Evolutionary conservation across 306 rosid genomes (phyloP).

Genomic region (Cajanus cajan): DNA sequence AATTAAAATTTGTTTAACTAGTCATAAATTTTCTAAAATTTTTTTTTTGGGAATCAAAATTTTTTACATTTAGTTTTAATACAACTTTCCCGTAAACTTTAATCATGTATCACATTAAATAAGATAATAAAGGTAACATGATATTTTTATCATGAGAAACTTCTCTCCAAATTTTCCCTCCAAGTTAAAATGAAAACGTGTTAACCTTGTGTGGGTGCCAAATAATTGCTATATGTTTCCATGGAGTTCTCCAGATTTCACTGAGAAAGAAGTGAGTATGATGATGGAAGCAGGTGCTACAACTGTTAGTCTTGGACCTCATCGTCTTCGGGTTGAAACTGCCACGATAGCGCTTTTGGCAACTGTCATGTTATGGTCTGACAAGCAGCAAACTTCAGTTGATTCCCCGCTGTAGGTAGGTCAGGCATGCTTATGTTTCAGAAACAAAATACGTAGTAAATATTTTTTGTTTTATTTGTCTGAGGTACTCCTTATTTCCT

Average conservation of each 20-base stretch:
- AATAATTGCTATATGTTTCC: slow-evolving; percentile 19
- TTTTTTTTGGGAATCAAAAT: too few relatives aligned
- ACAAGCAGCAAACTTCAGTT: slow-evolving; percentile 44
- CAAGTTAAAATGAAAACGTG: background rate
- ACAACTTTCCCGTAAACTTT: too few relatives aligned
- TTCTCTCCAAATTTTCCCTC: background rate
- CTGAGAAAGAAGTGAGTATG: slow-evolving; percentile 63
- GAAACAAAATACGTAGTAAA: background rate
- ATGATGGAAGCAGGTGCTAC: slow-evolving; percentile 77
- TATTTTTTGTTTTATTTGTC: background rate
- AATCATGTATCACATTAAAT: too few relatives aligned
- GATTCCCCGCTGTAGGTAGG: slow-evolving; percentile 33
- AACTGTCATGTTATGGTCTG: slow-evolving; percentile 83
- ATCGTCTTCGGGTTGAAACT: slow-evolving; percentile 89
- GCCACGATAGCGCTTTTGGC: slow-evolving; percentile 83
- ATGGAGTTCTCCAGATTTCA: slow-evolving; percentile 62
- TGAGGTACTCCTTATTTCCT: too few relatives aligned
- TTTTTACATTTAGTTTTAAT: too few relatives aligned
- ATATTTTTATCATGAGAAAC: too few relatives aligned
- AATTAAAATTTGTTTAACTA: too few relatives aligned
- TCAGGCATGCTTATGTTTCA: slow-evolving; percentile 16
- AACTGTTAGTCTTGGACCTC: slow-evolving; percentile 78
- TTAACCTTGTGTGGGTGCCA: background rate
- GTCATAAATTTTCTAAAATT: too few relatives aligned
- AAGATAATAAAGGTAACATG: too few relatives aligned